Evolutionary conservation across 169 alveolate species (phyloP).

Genomic region (Plasmodium gonderi): DNA sequence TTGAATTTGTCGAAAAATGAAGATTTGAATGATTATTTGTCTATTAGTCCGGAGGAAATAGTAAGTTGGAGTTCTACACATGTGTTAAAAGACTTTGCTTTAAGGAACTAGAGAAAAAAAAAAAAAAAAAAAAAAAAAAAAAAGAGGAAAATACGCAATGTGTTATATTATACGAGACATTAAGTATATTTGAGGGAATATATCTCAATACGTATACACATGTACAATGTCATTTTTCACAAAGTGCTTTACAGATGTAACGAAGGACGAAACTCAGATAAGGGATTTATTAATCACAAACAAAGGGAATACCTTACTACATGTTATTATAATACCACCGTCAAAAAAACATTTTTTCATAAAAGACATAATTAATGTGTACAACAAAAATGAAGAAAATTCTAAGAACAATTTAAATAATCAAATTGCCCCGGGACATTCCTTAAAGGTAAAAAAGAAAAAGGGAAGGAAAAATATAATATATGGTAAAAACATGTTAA

Average conservation of each 20-base stretch:
- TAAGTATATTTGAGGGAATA: neutral
- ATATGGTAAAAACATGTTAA: neutral
- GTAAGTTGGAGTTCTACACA: slow-evolving; percentile 21
- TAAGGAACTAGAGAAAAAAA: neutral
- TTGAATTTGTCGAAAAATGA: slow-evolving; percentile 48
- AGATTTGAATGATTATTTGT: slow-evolving; percentile 54
- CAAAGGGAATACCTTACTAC: slow-evolving; percentile 47
- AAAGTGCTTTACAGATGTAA: slow-evolving; percentile 53
- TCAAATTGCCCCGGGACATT: slow-evolving; percentile 74
- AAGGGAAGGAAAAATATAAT: neutral
- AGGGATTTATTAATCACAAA: slow-evolving; percentile 51
- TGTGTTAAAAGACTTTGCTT: neutral
- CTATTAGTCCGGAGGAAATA: slow-evolving; percentile 31
- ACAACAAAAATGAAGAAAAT: slow-evolving; percentile 51
- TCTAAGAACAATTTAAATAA: slow-evolving; percentile 49
- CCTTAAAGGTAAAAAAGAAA: slow-evolving; percentile 34
- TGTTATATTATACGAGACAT: neutral
- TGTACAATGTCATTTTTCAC: neutral
- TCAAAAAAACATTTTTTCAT: slow-evolving; percentile 26
- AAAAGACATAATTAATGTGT: slow-evolving; percentile 65
- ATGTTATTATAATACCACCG: slow-evolving; percentile 61
- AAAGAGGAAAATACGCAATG: neutral
- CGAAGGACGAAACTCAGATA: neutral
- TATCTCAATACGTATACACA: neutral
- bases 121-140: neutral